These are phyloP conservation scores for Brassica hybrid DNA, from an alignment of 441 rosid species.

Conservation along the genomic window DNA sequence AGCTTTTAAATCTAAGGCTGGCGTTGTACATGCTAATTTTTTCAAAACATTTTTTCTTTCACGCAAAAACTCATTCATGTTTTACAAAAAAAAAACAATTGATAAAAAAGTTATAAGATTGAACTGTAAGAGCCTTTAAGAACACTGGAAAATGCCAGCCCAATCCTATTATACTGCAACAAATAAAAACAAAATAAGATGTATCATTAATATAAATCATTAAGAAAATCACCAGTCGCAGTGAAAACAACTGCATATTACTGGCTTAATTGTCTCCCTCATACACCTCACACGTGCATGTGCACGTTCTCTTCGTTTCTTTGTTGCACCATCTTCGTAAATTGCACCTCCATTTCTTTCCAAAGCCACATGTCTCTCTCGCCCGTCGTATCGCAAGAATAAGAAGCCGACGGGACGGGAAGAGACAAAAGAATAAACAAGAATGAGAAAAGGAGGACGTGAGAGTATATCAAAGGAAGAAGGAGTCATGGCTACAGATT, in stretches of 20 bases:
- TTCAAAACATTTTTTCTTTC: background rate
- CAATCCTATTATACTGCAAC: background rate
- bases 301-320: constrained; percentile 11
- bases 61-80: background rate
- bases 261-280: background rate
- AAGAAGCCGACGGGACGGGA: constrained; percentile 2
- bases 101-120: background rate
- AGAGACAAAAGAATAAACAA: constrained; percentile 15
- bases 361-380: constrained; percentile 16
- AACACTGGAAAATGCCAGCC: background rate
- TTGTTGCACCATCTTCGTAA: constrained; percentile 24
- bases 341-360: constrained; percentile 8
- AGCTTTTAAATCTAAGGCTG: background rate
- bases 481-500: constrained; percentile 74
- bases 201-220: background rate
- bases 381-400: constrained; percentile 21
- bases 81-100: background rate
- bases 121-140: background rate
- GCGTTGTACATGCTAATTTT: background rate
- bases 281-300: constrained; percentile 7
- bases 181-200: background rate
- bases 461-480: constrained; percentile 37
- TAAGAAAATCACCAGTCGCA: constrained; percentile 2
- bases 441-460: constrained; percentile 50
- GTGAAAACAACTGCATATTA: background rate